A percentile compares a stretch with the other conserved stretches of the same genome.
These are phyloP conservation scores for Artemisia annua DNA, from an alignment of 129 eudicot genomes.

Conservation along the genomic window DNA sequence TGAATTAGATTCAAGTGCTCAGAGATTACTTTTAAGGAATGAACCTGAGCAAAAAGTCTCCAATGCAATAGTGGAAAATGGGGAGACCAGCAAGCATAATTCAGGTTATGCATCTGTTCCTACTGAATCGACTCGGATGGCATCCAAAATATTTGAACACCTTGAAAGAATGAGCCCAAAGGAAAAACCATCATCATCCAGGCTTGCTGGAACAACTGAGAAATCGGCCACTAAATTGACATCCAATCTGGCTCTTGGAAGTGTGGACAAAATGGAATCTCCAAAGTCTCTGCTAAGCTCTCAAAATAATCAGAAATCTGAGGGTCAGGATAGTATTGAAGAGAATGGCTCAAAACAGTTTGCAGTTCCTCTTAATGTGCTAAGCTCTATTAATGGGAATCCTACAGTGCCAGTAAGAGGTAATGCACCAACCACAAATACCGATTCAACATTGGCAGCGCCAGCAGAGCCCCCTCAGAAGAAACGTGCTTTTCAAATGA, in stretches of 20 bases:
- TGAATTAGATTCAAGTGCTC: constrained; percentile 32
- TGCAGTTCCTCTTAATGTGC: constrained; percentile 22
- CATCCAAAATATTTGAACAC: constrained; percentile 69
- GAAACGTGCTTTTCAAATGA: constrained; percentile 62
- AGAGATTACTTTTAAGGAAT: constrained; percentile 40
- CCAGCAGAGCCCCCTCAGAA: constrained; percentile 38
- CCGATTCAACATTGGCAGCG: constrained; percentile 30
- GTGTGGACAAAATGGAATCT: neutral
- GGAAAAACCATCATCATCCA: constrained; percentile 55
- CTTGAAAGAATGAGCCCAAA: constrained; percentile 77
- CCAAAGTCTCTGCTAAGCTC: neutral
- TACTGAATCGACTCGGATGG: constrained; percentile 68
- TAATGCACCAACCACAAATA: constrained; percentile 11
- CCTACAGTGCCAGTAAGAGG: constrained; percentile 7
- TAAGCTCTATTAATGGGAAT: constrained; percentile 29
- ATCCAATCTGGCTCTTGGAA: neutral
- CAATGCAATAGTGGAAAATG: constrained; percentile 36
- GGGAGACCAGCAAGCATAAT: constrained; percentile 36
- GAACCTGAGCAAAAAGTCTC: constrained; percentile 28
- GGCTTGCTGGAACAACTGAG: constrained; percentile 35
- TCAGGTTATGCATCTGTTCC: constrained; percentile 58
- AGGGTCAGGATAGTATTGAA: constrained; percentile 1
- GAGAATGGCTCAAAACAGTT: constrained; percentile 35
- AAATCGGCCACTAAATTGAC: neutral
- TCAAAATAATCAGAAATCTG: constrained; percentile 29